Percentiles rank a stretch among this genome's conserved stretches.
These are phyloP conservation scores for Benincasa hispida DNA, from an alignment of 306 rosid species.

Conservation along the genomic window DNA sequence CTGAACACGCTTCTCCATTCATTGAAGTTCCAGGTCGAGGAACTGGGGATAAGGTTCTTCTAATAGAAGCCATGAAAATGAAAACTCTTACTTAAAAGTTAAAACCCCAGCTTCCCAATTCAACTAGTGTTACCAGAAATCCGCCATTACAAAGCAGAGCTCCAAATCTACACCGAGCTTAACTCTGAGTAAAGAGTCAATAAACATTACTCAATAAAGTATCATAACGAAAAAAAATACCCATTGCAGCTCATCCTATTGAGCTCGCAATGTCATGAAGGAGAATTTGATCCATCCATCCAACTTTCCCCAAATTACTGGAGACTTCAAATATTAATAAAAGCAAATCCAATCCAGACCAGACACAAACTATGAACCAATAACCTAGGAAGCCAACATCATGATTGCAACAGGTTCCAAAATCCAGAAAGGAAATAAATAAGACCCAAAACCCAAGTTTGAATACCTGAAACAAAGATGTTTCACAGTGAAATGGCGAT, in stretches of 20 bases:
- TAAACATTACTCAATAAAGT: too few relatives aligned
- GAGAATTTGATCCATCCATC: background rate
- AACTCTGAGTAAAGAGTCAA: background rate
- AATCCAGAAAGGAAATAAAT: background rate
- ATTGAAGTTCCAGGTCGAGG: conserved; percentile 42
- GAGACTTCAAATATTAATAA: background rate
- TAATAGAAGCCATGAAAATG: conserved; percentile 55
- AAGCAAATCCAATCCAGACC: background rate
- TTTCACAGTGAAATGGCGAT: background rate
- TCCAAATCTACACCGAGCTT: background rate
- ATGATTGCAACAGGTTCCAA: background rate
- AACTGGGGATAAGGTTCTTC: conserved; percentile 75
- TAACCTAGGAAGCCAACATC: background rate
- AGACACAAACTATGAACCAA: background rate
- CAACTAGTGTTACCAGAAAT: background rate
- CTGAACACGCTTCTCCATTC: conserved; percentile 48
- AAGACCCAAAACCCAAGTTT: background rate
- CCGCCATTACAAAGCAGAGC: background rate
- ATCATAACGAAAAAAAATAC: background rate
- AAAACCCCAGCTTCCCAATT: background rate
- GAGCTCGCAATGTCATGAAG: background rate
- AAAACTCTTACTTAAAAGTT: conserved; percentile 8
- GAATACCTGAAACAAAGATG: background rate
- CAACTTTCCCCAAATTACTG: background rate
- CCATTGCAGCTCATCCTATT: background rate